Evolutionary conservation across 2,329 filamentous ascomycete genomes (phyloP).

Genomic region (Beauveria sp.): DNA sequence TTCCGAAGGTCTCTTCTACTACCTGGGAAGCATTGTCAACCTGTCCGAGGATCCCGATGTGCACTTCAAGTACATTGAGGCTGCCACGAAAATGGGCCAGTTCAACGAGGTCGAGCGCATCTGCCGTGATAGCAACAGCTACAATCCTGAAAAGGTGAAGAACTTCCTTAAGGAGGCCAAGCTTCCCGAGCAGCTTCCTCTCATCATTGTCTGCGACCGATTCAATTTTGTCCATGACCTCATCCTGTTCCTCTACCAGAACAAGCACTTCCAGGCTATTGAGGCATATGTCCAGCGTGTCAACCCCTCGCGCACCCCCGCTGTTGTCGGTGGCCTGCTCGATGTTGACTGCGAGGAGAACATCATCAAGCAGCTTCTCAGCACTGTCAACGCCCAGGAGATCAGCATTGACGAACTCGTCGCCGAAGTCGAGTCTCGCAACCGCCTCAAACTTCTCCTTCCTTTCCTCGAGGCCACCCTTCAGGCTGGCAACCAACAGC

Average conservation of each 20-base stretch:
- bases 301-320: slow-evolving; percentile 83
- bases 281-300: slow-evolving; percentile 97
- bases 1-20: slow-evolving; percentile 94
- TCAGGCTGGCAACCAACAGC: slow-evolving; percentile 84
- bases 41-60: slow-evolving; percentile 92
- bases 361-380: slow-evolving; percentile 88
- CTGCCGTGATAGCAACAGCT: slow-evolving; percentile 84
- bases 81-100: slow-evolving; percentile 87
- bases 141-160: slow-evolving; percentile 93
- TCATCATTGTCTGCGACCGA: slow-evolving; percentile 98
- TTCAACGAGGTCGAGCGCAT: slow-evolving; percentile 95
- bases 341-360: slow-evolving; percentile 96
- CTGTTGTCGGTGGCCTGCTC: slow-evolving; percentile 84
- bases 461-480: slow-evolving; percentile 94
- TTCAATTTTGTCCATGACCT: slow-evolving; percentile 98
- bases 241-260: slow-evolving; percentile 95
- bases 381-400: slow-evolving; percentile 72
- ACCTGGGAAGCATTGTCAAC: slow-evolving; percentile 96
- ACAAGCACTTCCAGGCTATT: slow-evolving; percentile 98
- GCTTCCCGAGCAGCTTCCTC: slow-evolving; percentile 81
- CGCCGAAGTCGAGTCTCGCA: slow-evolving; percentile 87
- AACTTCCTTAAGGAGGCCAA: slow-evolving; percentile 98
- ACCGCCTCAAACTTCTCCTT: slow-evolving; percentile 87
- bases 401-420: slow-evolving; percentile 95
- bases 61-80: slow-evolving; percentile 98